Conservation (phyloP, 169 alveolate species). For the Babesia ovis region DNA sequence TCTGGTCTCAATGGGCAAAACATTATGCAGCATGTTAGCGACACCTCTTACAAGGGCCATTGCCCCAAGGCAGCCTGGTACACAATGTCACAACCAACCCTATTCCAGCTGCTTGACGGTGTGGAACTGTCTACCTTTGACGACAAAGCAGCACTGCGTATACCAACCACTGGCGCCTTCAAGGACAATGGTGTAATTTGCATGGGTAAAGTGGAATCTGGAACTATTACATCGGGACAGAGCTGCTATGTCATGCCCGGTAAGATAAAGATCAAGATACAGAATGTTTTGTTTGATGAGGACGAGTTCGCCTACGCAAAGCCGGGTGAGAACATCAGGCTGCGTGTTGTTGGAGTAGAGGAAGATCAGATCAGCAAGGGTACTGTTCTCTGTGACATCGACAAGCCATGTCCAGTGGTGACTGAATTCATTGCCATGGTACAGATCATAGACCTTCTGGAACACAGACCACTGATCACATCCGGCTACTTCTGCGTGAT, state of each 20-base stretch:
- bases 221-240: constrained; percentile 78
- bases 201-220: constrained; percentile 90
- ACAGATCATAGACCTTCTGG: constrained; percentile 89
- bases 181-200: constrained; percentile 90
- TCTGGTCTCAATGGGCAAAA: constrained; percentile 97
- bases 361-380: constrained; percentile 94
- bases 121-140: constrained; percentile 76
- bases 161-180: constrained; percentile 90
- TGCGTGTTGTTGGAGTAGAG: constrained; percentile 82
- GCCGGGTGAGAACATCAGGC: constrained; percentile 90
- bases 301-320: constrained; percentile 87
- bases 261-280: constrained; percentile 82
- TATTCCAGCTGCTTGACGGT: constrained; percentile 81
- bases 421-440: constrained; percentile 88
- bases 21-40: constrained; percentile 83
- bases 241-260: constrained; percentile 87
- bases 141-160: constrained; percentile 82
- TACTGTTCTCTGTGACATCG: constrained; percentile 90
- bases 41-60: constrained; percentile 56
- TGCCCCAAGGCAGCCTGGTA: constrained; percentile 77
- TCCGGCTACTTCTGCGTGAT: constrained; percentile 92
- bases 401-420: constrained; percentile 89
- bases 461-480: constrained; percentile 90
- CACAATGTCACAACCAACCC: constrained; percentile 80
- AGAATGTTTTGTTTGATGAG: constrained; percentile 83